Evolutionary conservation across 495 filamentous ascomycete genomes (phyloP).

Genomic region (Acidiella bohemica): DNA sequence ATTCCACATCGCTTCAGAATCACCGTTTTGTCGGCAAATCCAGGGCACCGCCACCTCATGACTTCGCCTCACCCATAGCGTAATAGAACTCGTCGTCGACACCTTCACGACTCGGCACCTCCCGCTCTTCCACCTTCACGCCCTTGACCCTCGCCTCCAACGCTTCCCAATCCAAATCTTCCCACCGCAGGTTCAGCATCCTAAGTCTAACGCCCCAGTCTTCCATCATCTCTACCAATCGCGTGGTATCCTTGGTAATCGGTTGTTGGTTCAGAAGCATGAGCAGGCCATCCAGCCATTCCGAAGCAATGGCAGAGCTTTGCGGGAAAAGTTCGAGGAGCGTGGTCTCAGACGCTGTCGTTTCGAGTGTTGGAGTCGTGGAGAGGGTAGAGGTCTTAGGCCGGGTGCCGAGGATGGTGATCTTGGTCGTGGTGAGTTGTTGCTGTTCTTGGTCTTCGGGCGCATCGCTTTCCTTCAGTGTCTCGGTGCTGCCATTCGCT

Average conservation of each 20-base stretch:
- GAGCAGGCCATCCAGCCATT: constrained; percentile 91
- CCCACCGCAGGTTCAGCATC: constrained; percentile 80
- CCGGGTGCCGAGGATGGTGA: constrained; percentile 73
- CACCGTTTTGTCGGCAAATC: too few species aligned
- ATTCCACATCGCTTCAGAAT: too few species aligned
- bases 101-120: constrained; percentile 18
- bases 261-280: constrained; percentile 93
- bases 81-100: constrained; percentile 15
- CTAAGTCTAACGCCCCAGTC: constrained; percentile 90
- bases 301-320: constrained; percentile 71
- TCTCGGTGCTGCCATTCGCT: constrained; percentile 23
- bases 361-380: constrained; percentile 15
- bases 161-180: constrained; percentile 46
- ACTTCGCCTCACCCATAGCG: constrained; percentile 8
- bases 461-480: constrained; percentile 34
- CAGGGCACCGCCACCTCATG: too few species aligned
- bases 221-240: constrained; percentile 67
- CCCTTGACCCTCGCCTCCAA: constrained; percentile 21
- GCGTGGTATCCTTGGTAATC: constrained; percentile 90
- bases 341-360: constrained; percentile 37
- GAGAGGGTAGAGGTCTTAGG: constrained; percentile 20
- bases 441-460: constrained; percentile 22
- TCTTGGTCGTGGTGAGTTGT: constrained; percentile 55
- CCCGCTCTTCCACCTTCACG: constrained; percentile 4
- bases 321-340: constrained; percentile 73